phyloP scores from a whole-genome alignment of 805 yeast species.

The Metschnikowia anglica region DNA sequence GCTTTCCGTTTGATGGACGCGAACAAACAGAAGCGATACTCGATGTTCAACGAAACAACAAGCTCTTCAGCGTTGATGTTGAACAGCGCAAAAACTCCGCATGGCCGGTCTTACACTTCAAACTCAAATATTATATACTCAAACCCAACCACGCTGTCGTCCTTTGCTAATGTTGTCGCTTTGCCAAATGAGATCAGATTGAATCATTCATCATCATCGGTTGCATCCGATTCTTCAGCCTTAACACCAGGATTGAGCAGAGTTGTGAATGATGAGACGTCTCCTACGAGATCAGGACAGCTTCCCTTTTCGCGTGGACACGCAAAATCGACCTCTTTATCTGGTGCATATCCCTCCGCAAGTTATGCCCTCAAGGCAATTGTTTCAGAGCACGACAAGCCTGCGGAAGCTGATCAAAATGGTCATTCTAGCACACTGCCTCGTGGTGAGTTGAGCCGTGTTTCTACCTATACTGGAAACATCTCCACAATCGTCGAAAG shows the following conservation, averaged over 20 bases:
- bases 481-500: conserved; percentile 50
- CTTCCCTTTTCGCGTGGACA: conserved; percentile 25
- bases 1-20: conserved; percentile 11
- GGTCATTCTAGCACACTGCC: conserved; percentile 3
- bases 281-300: conserved; percentile 10
- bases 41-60: conserved; percentile 45
- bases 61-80: conserved; percentile 36
- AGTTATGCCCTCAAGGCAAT: conserved; percentile 71
- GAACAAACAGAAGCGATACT: conserved; percentile 41
- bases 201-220: conserved; percentile 24
- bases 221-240: conserved; percentile 15
- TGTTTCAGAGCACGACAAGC: conserved; percentile 55
- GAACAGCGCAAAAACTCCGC: conserved; percentile 25
- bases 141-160: conserved; percentile 65
- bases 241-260: conserved; percentile 1
- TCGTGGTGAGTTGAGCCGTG: conserved; percentile 10
- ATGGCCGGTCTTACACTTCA: conserved; percentile 38
- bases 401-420: conserved; percentile 8
- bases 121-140: conserved; percentile 41
- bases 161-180: conserved; percentile 52
- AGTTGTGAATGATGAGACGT: conserved; percentile 3
- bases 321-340: conserved; percentile 32
- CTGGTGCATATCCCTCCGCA: conserved; percentile 49
- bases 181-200: conserved; percentile 29
- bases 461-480: conserved; percentile 34